A percentile compares a stretch with the other conserved stretches of the same genome.
Conservation (phyloP, 2,329 filamentous ascomycete species). For the Cladosporium sp. region DNA sequence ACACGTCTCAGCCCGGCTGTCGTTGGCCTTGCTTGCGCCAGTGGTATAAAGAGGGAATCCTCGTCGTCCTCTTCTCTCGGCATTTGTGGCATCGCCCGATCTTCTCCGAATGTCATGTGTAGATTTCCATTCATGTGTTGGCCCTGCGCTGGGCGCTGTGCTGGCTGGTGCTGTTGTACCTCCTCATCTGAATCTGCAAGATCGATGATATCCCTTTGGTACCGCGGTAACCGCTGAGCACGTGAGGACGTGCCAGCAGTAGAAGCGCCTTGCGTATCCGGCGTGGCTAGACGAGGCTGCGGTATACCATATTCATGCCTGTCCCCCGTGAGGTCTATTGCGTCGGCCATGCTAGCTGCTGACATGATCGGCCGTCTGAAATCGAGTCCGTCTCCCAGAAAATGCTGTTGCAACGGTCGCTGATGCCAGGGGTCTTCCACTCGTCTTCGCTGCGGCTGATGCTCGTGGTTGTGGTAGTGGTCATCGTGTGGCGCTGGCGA, state of each 20-base stretch:
- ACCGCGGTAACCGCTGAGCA: conserved; percentile 42
- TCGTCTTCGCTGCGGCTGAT: conserved; percentile 31
- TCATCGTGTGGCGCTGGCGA: conserved; percentile 26
- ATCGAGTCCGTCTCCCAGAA: conserved; percentile 56
- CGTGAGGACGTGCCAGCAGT: conserved; percentile 26
- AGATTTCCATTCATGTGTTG: neutral
- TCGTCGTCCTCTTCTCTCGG: neutral
- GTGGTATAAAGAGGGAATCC: conserved; percentile 8
- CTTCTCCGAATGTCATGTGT: neutral
- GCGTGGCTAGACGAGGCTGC: neutral
- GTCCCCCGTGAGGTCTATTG: conserved; percentile 14
- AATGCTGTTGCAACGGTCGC: conserved; percentile 34
- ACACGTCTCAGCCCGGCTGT: conserved; percentile 17
- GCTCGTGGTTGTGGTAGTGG: conserved; percentile 35
- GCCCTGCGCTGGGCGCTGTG: neutral
- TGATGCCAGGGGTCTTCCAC: conserved; percentile 30
- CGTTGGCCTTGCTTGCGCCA: conserved; percentile 1
- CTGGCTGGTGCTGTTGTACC: conserved; percentile 1
- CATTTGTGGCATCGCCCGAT: neutral
- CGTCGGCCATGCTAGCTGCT: conserved; percentile 25
- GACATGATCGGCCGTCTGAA: conserved; percentile 52
- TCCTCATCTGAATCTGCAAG: conserved; percentile 24
- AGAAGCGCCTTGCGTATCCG: neutral
- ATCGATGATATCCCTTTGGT: conserved; percentile 31
- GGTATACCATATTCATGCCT: conserved; percentile 4